phyloP scores from a whole-genome alignment of 345 rosid genomes.

The Passiflora organensis region DNA sequence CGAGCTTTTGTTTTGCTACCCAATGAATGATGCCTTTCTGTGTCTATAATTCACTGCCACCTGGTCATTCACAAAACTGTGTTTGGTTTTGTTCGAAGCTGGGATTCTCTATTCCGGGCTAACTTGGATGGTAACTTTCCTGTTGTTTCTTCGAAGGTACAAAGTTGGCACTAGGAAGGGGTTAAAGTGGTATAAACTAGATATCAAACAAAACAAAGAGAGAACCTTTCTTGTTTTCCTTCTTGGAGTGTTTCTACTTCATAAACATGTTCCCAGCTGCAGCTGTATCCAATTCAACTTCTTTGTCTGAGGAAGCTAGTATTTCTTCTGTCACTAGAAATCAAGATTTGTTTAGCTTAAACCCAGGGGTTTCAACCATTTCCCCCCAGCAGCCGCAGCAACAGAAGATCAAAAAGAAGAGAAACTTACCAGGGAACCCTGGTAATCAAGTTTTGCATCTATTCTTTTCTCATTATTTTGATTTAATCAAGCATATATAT shows the following conservation, averaged over 20 bases:
- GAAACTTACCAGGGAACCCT: conserved; percentile 91
- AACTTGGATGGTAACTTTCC: conserved; percentile 11
- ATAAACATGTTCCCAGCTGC: conserved; percentile 53
- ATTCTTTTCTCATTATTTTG: not conserved
- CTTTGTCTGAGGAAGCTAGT: conserved; percentile 65
- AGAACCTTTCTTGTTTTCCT: conserved; percentile 25
- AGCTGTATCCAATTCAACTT: conserved; percentile 52
- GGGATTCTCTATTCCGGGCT: conserved; percentile 35
- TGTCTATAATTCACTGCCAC: conserved; percentile 43
- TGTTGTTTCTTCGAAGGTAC: conserved; percentile 23
- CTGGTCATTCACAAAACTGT: conserved; percentile 31
- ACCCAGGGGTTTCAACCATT: conserved; percentile 31
- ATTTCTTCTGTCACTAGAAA: conserved; percentile 54
- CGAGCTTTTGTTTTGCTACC: conserved; percentile 55
- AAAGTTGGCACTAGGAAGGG: conserved; percentile 19
- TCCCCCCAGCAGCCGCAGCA: conserved; percentile 32
- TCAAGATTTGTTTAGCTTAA: conserved; percentile 44
- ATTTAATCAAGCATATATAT: not conserved
- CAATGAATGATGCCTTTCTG: conserved; percentile 64
- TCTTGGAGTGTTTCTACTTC: conserved; percentile 45
- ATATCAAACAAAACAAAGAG: conserved; percentile 15
- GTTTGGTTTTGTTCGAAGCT: conserved; percentile 40
- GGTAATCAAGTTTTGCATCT: conserved; percentile 33
- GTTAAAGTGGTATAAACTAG: not conserved
- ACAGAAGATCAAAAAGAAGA: conserved; percentile 63